A percentile compares a stretch with the other conserved stretches of the same genome.
Conservation (phyloP, 805 yeast genomes). For the Candida pseudofarinosa region DNA sequence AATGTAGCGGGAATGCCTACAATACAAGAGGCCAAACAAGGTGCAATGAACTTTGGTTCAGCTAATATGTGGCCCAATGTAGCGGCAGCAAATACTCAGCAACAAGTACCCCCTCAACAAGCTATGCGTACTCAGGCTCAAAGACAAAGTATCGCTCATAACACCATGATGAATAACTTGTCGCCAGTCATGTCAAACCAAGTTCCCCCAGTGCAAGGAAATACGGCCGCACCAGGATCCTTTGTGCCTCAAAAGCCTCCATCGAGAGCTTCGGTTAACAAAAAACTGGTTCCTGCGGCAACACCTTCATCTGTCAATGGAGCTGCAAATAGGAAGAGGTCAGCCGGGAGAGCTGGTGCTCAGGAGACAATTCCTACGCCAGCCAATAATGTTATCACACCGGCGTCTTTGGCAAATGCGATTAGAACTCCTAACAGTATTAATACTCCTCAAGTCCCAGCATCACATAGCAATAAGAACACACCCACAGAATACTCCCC, state of each 20-base stretch:
- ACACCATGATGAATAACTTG: constrained; percentile 20
- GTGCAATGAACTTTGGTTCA: constrained; percentile 9
- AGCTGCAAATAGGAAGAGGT: constrained; percentile 17
- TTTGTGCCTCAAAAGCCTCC: constrained; percentile 4
- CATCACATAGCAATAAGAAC: constrained; percentile 35
- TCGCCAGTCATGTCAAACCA: constrained; percentile 12
- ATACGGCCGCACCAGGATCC: not conserved
- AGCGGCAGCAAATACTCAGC: constrained; percentile 1
- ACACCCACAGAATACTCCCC: constrained; percentile 41
- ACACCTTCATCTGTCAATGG: constrained; percentile 4
- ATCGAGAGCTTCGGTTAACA: constrained; percentile 8
- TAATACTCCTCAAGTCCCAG: constrained; percentile 38
- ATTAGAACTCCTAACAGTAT: constrained; percentile 43
- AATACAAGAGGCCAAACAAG: constrained; percentile 7
- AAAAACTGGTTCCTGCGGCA: constrained; percentile 6
- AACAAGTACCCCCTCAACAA: constrained; percentile 4
- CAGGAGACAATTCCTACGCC: constrained; percentile 31
- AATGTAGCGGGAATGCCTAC: constrained; percentile 1
- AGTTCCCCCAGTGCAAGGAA: not conserved
- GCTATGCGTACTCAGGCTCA: constrained; percentile 7
- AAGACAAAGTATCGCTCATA: constrained; percentile 14
- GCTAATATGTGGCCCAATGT: constrained; percentile 13
- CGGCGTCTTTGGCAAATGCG: constrained; percentile 33
- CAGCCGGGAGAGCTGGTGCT: constrained; percentile 20
- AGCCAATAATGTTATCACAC: constrained; percentile 28